These are phyloP conservation scores for Pyricularia pennisetigena DNA, from an alignment of 2,329 filamentous ascomycete species.

Conservation along the genomic window DNA sequence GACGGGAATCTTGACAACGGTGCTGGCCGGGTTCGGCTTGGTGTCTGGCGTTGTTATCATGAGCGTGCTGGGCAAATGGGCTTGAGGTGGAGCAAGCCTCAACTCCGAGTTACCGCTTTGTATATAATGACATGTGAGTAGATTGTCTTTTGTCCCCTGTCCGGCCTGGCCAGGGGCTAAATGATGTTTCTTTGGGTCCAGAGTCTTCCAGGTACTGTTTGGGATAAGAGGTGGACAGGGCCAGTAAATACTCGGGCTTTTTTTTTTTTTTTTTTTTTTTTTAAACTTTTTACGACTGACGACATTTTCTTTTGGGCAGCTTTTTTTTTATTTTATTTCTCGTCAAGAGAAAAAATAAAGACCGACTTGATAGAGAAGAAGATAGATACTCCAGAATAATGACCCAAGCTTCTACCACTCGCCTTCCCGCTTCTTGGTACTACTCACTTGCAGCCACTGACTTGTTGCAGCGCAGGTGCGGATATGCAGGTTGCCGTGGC, in stretches of 20 bases:
- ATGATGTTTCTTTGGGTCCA: neutral
- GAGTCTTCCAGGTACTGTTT: neutral
- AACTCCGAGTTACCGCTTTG: neutral
- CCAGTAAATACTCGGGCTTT: neutral
- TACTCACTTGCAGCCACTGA: neutral
- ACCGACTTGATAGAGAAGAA: neutral
- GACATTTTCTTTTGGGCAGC: neutral
- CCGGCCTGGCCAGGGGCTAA: neutral
- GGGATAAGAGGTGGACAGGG: neutral
- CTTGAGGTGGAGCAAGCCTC: slow-evolving; percentile 19
- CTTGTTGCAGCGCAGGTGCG: neutral
- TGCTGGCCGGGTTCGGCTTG: slow-evolving; percentile 41
- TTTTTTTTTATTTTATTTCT: neutral
- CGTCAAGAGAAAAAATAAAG: too few relatives aligned
- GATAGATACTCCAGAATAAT: neutral
- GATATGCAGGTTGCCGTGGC: too few relatives aligned
- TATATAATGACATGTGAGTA: neutral
- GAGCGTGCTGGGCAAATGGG: slow-evolving; percentile 69
- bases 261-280: too few relatives aligned
- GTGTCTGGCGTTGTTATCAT: slow-evolving; percentile 56
- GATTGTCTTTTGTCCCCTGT: neutral
- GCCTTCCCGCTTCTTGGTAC: neutral
- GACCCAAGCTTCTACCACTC: neutral
- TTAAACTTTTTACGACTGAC: neutral
- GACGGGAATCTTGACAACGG: slow-evolving; percentile 36